Evolutionary conservation across 2,329 filamentous ascomycete genomes (phyloP), one percentile per base, ranked within the genome.

Genomic region (Ceratocystiopsis sp.): DNA sequence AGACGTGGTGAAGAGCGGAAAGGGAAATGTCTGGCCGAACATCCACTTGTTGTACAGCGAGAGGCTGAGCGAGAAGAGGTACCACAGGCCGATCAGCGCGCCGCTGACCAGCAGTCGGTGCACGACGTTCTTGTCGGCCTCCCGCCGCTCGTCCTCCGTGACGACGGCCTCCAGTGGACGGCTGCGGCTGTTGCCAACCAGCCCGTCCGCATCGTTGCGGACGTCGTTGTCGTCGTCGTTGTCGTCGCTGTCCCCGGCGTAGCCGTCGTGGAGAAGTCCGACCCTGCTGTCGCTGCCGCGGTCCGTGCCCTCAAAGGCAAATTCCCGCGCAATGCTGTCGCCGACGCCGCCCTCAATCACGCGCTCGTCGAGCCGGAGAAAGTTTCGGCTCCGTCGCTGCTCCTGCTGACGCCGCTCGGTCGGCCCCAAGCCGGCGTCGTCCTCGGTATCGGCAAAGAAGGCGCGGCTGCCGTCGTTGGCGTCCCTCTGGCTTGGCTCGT

Each of bases 1-100:
- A 50, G 84, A 84, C 4, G 91, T 98, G 12, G 87, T 94, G 61
- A 96, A 96, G 41, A 98, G 72, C 35, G 91, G 91, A 55, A 91
- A 96, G 42, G 84, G 79, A 59, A 98, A 98, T 61, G 95, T 80
- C 48, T 80, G 73, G 55, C 84, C 83, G 63, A 98, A 96, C 89
- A 98, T 96, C 91, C 91, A 96, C 66, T 95, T 96, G 71, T 98
- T 98, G 69, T 96, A 98, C 53, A 95, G 71, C 48, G 86, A 93
- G 58, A 94, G 94, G 41, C 84, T 85, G 50, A 96, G 73, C 16
- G 87, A 95, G 61, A 96, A 96, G 35, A 86, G 64, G 50, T 76
- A 91, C 89, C 91, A 98, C 49, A 93, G 61, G 19, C 73, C 71
- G 50, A 96, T 94, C 50, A 98, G 65, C n/a, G 71, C 55, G n/a